Evolutionary conservation across 176 grass and related monocot genomes (phyloP), one percentile per base, ranked within the genome.

Genomic region (Cenchrus purpureus): DNA sequence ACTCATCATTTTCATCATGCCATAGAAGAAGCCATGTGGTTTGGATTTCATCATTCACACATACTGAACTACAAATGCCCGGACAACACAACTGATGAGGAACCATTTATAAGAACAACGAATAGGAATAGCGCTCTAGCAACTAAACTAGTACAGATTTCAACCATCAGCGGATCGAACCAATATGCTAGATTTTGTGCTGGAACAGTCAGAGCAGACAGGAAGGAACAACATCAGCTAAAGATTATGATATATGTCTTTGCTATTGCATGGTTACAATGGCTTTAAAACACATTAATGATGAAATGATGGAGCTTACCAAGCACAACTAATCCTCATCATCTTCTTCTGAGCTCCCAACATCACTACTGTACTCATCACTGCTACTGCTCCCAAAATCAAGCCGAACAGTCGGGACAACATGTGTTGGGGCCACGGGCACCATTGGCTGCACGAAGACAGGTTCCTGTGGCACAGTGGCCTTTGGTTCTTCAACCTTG

Each of bases 311-410:
- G 6, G 29, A 84, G 56, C 81, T 92, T 82, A 93, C 89, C 45
- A 19, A 78, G 74, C 72, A 89, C 25, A 25, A 25, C 67, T 79
- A 99, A 66, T 99, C 94, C 90, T 99, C 97, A 43, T 97, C 94
- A 29, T 99, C 97, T 80, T 99, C 97, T 49, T 95, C 97, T 53
- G 97, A 99, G 88, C 93, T 98, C 71, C 88, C 91, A 0, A 80
- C 91, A 0, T 99, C 97, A 53, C 93, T 94, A 82, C 91, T 99
- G 67, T 96, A 92, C 72, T 99, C 97, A 29, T 96, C 97, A 25
- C 90, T 96, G 83, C 94, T 99, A 76, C 86, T 88, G 80, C 82
- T 79, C 37, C n/a, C 65, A 76, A 99, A 92, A 85, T 99, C 97
- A 84, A 99, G 97, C 53, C 86, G 84, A 69, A 99, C 94, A 86